These are phyloP conservation scores for Cyclostephanos invisitatus DNA, from an alignment of 108 stramenopile species.

Conservation along the genomic window DNA sequence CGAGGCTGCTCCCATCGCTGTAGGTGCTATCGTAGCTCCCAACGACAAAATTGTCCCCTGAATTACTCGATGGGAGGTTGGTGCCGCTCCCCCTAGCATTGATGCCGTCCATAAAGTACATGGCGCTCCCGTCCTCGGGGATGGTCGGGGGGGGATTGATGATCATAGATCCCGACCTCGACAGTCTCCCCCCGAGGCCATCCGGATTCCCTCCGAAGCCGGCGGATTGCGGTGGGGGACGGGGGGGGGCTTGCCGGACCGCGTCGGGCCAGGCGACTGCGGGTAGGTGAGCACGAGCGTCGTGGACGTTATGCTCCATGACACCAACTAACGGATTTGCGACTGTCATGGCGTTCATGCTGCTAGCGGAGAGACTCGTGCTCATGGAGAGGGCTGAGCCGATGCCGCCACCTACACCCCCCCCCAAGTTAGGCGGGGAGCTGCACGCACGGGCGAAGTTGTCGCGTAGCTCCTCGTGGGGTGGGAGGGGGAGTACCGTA, in stretches of 20 bases:
- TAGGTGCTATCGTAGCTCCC: conserved; percentile 16
- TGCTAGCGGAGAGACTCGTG: neutral
- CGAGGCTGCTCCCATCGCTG: neutral
- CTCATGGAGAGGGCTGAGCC: neutral
- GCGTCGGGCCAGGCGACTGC: neutral
- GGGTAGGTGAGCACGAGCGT: neutral
- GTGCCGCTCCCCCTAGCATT: conserved; percentile 1
- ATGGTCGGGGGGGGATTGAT: conserved; percentile 25
- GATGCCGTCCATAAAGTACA: neutral
- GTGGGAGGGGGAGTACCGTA: conserved; percentile 7
- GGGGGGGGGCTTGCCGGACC: neutral
- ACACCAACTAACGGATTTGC: conserved; percentile 2
- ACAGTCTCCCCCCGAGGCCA: conserved; percentile 10
- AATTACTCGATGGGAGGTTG: neutral
- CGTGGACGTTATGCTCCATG: conserved; percentile 4
- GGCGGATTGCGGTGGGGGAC: conserved; percentile 1
- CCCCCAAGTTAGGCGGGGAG: neutral
- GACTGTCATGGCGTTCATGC: neutral
- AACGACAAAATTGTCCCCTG: conserved; percentile 10
- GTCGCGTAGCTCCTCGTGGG: conserved; percentile 31
- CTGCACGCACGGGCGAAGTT: conserved; percentile 41
- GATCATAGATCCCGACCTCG: neutral
- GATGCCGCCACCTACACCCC: conserved; percentile 3
- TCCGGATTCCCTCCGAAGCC: conserved; percentile 12
- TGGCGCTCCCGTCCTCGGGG: conserved; percentile 14